A percentile compares a stretch with the other conserved stretches of the same genome.
Evolutionary conservation across 371 early-diverging fungal genomes (phyloP).

Genomic region (Dichotomocladium elegans): DNA sequence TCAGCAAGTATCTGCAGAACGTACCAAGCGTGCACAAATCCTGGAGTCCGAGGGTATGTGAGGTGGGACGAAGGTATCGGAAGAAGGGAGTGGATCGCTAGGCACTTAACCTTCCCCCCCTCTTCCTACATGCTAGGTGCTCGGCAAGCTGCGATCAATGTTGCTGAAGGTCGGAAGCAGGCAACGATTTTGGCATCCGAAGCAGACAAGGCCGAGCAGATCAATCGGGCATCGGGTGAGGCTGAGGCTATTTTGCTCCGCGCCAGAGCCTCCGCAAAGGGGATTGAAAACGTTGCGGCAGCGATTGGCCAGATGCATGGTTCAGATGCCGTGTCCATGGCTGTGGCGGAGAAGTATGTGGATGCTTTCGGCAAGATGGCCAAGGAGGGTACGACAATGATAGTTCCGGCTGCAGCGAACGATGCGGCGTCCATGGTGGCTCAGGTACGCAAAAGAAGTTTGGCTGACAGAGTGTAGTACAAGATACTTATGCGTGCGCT

Average conservation of each 20-base stretch:
- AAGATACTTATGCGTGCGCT: too few species aligned
- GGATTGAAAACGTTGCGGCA: conserved; percentile 75
- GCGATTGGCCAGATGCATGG: conserved; percentile 75
- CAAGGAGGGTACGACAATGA: conserved; percentile 89
- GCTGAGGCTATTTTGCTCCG: conserved; percentile 86
- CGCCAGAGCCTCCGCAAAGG: conserved; percentile 81
- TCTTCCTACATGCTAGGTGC: conserved; percentile 38
- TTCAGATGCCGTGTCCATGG: conserved; percentile 84
- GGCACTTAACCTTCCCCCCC: background rate
- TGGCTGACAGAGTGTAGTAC: too few species aligned
- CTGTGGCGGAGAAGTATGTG: conserved; percentile 96
- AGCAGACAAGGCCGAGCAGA: conserved; percentile 84
- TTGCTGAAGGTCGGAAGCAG: conserved; percentile 95
- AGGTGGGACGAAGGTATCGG: too few species aligned
- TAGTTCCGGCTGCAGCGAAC: conserved; percentile 84
- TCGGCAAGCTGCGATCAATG: conserved; percentile 95
- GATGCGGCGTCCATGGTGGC: conserved; percentile 85
- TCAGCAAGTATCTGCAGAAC: conserved; percentile 94
- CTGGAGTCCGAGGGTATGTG: conserved; percentile 81
- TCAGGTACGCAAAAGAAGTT: conserved; percentile 56
- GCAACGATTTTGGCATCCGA: conserved; percentile 93
- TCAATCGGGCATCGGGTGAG: conserved; percentile 87
- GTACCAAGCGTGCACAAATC: conserved; percentile 95
- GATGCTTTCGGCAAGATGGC: conserved; percentile 91
- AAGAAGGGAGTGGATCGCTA: background rate